These are phyloP conservation scores for Botryotinia calthae DNA, from an alignment of 2,329 filamentous ascomycete species.

Conservation along the genomic window DNA sequence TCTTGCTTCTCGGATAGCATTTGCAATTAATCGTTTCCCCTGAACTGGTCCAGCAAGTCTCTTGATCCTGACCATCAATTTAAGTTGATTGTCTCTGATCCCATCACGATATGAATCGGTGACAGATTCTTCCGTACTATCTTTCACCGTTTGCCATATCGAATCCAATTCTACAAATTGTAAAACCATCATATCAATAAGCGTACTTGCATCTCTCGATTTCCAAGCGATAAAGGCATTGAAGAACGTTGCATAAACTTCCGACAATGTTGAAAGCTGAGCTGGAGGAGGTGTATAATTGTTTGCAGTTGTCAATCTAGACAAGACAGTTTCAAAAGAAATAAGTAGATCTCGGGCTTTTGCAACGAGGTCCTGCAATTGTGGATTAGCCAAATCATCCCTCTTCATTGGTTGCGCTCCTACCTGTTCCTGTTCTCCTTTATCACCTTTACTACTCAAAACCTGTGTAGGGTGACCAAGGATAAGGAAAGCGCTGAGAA, in stretches of 20 bases:
- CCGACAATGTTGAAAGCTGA: constrained; percentile 60
- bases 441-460: constrained; percentile 67
- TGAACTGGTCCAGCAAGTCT: constrained; percentile 69
- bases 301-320: constrained; percentile 63
- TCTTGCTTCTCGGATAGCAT: constrained; percentile 70
- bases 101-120: constrained; percentile 75
- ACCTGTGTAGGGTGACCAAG: constrained; percentile 76
- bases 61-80: constrained; percentile 76
- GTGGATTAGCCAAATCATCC: constrained; percentile 58
- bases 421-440: constrained; percentile 57
- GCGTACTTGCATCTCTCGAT: constrained; percentile 71
- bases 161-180: constrained; percentile 82
- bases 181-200: constrained; percentile 82
- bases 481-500: constrained; percentile 77
- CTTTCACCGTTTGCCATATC: constrained; percentile 80
- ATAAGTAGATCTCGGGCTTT: constrained; percentile 76
- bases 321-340: constrained; percentile 72
- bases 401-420: constrained; percentile 47
- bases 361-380: constrained; percentile 67
- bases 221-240: constrained; percentile 84
- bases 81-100: constrained; percentile 77
- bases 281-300: constrained; percentile 63
- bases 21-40: constrained; percentile 70
- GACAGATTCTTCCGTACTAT: constrained; percentile 70
- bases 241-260: constrained; percentile 71